Conservation (phyloP, 768 basidiomycete genomes). For the Ramaria sp. region DNA sequence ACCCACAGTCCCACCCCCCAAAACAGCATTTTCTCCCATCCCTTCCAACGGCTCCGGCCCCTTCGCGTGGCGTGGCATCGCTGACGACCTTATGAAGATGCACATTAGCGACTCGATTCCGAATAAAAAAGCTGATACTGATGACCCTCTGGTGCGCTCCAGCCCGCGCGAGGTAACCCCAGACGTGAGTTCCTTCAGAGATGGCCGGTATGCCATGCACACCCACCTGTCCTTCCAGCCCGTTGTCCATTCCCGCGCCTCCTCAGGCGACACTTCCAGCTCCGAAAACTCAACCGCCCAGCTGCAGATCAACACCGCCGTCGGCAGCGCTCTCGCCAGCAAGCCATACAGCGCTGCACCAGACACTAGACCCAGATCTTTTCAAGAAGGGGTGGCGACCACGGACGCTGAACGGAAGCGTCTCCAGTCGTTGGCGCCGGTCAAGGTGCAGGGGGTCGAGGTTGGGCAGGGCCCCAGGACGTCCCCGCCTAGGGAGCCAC, state of each 20-base stretch:
- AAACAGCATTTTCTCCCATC: too few species aligned
- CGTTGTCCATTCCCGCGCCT: constrained; percentile 64
- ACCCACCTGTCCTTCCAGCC: neutral
- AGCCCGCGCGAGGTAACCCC: too few species aligned
- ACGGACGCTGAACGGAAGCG: neutral
- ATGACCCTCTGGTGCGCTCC: constrained; percentile 28
- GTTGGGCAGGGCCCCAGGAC: neutral
- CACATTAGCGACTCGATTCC: constrained; percentile 59
- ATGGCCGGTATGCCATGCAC: neutral
- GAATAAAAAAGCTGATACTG: constrained; percentile 34
- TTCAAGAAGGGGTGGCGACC: neutral
- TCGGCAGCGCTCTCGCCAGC: constrained; percentile 25
- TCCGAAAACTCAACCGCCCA: constrained; percentile 20
- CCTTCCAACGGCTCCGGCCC: too few species aligned
- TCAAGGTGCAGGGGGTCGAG: neutral
- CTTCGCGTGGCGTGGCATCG: neutral
- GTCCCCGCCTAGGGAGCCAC: neutral
- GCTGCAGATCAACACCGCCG: constrained; percentile 44
- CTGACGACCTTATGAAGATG: constrained; percentile 41
- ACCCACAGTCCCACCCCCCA: neutral
- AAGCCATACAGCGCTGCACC: constrained; percentile 43
- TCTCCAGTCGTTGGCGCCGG: neutral
- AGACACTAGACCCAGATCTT: constrained; percentile 14
- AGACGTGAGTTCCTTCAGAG: too few species aligned
- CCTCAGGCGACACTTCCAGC: constrained; percentile 66